These are phyloP conservation scores for Ogataea paradorogensis DNA, from an alignment of 805 yeast species.

Conservation along the genomic window DNA sequence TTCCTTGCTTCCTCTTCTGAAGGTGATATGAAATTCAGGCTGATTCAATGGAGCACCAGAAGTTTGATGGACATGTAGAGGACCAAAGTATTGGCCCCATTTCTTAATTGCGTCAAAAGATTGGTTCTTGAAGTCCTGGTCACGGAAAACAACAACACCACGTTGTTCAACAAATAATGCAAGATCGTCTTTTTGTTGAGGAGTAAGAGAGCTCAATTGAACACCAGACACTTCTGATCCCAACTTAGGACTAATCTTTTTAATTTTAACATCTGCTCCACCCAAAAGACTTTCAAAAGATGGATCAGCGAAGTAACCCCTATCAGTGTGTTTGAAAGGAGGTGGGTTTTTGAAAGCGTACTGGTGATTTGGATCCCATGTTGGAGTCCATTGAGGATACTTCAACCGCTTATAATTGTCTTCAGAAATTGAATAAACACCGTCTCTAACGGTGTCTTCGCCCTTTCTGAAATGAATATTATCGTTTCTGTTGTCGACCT, in stretches of 20 bases:
- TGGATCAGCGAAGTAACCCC: slow-evolving; percentile 69
- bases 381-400: slow-evolving; percentile 61
- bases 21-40: slow-evolving; percentile 63
- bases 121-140: slow-evolving; percentile 60
- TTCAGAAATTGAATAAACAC: slow-evolving; percentile 45
- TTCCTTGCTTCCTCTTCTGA: slow-evolving; percentile 44
- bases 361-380: slow-evolving; percentile 62
- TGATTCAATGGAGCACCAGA: slow-evolving; percentile 62
- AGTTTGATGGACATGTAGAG: slow-evolving; percentile 70
- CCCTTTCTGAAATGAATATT: slow-evolving; percentile 50
- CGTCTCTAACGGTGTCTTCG: slow-evolving; percentile 49
- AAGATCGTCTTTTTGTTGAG: slow-evolving; percentile 61
- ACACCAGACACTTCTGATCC: slow-evolving; percentile 64
- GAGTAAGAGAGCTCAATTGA: slow-evolving; percentile 53
- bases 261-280: slow-evolving; percentile 24
- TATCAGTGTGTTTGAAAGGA: slow-evolving; percentile 57
- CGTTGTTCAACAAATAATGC: slow-evolving; percentile 66
- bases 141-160: slow-evolving; percentile 65
- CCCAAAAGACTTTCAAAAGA: slow-evolving; percentile 46
- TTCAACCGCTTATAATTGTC: slow-evolving; percentile 34
- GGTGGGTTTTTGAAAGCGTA: slow-evolving; percentile 34
- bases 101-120: slow-evolving; percentile 48
- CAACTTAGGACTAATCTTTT: slow-evolving; percentile 61
- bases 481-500: slow-evolving; percentile 18
- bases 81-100: slow-evolving; percentile 65